Evolutionary conservation across 1,284 basidiomycete genomes (phyloP).

Genomic region (Boletellus deceptivus): DNA sequence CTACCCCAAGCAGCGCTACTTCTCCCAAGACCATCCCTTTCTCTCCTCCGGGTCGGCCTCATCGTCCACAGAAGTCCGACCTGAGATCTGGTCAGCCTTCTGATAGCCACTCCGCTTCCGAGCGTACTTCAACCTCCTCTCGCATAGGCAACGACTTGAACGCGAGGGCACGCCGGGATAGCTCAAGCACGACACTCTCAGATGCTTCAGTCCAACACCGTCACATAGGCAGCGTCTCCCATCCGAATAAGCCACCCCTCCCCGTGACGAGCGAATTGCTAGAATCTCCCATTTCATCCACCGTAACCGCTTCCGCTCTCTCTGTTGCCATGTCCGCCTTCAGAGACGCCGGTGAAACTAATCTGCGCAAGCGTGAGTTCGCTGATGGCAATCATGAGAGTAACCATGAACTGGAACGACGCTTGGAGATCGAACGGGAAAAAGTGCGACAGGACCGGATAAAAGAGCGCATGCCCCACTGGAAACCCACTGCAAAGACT

Average conservation of each 20-base stretch:
- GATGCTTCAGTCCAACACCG: constrained; percentile 36
- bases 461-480: constrained; percentile 61
- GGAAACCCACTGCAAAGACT: constrained; percentile 50
- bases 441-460: constrained; percentile 61
- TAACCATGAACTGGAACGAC: constrained; percentile 52
- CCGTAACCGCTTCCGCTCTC: constrained; percentile 36
- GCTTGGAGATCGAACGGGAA: constrained; percentile 59
- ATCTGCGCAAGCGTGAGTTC: constrained; percentile 39
- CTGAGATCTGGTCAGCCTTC: constrained; percentile 43
- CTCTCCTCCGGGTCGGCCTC: constrained; percentile 45
- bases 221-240: constrained; percentile 1
- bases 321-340: constrained; percentile 64
- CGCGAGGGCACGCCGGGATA: constrained; percentile 31
- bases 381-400: constrained; percentile 47
- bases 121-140: too few relatives aligned
- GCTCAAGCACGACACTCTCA: constrained; percentile 41
- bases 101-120: constrained; percentile 33
- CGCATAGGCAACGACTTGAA: too few relatives aligned
- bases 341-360: constrained; percentile 47
- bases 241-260: constrained; percentile 18
- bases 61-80: constrained; percentile 58
- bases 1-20: too few relatives aligned
- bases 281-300: constrained; percentile 22
- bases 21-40: constrained; percentile 27
- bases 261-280: constrained; percentile 35